Evolutionary conservation across 768 basidiomycete species (phyloP).

Genomic region (Dacryopinax spathularia): DNA sequence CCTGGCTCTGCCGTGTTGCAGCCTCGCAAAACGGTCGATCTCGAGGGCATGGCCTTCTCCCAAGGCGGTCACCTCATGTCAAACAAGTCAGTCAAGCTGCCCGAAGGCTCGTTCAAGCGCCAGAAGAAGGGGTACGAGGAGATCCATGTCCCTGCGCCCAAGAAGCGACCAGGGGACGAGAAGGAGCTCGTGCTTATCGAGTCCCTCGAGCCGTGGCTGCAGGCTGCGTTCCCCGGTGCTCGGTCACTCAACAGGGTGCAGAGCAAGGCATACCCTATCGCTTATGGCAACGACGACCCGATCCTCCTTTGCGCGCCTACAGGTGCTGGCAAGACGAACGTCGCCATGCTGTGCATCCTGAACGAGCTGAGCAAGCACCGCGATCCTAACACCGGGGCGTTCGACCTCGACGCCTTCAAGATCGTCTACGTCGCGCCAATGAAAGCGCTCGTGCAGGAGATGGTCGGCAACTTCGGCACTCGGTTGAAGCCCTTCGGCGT

Average conservation of each 20-base stretch:
- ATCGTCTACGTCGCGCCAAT: slow-evolving; percentile 96
- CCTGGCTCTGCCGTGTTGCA: slow-evolving; percentile 71
- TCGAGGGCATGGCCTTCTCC: slow-evolving; percentile 89
- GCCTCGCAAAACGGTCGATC: slow-evolving; percentile 71
- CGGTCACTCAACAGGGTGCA: slow-evolving; percentile 79
- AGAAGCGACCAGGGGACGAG: slow-evolving; percentile 48
- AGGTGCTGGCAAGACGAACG: slow-evolving; percentile 99
- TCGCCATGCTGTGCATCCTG: slow-evolving; percentile 88
- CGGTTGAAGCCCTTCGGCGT: slow-evolving; percentile 61
- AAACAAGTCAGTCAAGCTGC: slow-evolving; percentile 95
- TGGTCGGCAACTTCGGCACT: slow-evolving; percentile 84
- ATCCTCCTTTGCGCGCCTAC: slow-evolving; percentile 94
- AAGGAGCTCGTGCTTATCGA: slow-evolving; percentile 60
- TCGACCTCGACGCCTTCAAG: slow-evolving; percentile 85
- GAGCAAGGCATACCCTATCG: slow-evolving; percentile 81
- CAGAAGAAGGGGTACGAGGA: slow-evolving; percentile 95
- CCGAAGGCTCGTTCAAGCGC: slow-evolving; percentile 94
- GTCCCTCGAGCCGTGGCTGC: slow-evolving; percentile 71
- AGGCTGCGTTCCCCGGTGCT: slow-evolving; percentile 66
- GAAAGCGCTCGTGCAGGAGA: slow-evolving; percentile 98
- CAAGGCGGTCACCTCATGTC: slow-evolving; percentile 97
- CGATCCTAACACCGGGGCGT: slow-evolving; percentile 61
- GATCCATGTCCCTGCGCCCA: slow-evolving; percentile 90
- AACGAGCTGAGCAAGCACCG: slow-evolving; percentile 80
- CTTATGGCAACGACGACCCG: slow-evolving; percentile 82